Evolutionary conservation across 2,329 filamentous ascomycete genomes (phyloP).

Genomic region (Aspergillus ochraceoroseus): DNA sequence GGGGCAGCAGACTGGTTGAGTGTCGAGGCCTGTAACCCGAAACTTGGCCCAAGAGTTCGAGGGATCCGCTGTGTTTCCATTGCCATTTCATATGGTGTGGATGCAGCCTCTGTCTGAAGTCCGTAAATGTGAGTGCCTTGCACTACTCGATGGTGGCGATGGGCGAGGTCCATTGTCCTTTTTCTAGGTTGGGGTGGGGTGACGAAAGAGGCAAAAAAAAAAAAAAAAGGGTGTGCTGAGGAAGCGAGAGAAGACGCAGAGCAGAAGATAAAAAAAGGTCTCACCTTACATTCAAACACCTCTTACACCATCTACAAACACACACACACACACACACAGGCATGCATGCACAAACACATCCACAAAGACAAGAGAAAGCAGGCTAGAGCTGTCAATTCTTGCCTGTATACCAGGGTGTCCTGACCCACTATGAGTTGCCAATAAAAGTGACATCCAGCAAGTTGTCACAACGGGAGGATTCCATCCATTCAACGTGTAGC

Average conservation of each 20-base stretch:
- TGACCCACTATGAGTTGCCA: not conserved
- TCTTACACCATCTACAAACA: not conserved
- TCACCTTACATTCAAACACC: not conserved
- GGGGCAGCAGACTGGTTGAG: constrained; percentile 55
- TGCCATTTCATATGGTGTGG: not conserved
- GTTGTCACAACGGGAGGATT: not conserved
- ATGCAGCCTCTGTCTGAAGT: constrained; percentile 3
- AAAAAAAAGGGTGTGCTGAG: not conserved
- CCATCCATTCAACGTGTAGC: not conserved
- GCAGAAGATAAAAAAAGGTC: not conserved
- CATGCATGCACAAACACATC: not conserved
- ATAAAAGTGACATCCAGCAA: too few species aligned
- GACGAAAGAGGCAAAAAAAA: not conserved
- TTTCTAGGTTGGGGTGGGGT: too few species aligned
- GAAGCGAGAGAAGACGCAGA: too few species aligned
- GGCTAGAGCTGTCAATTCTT: constrained; percentile 21
- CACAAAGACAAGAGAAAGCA: not conserved
- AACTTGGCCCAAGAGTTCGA: not conserved
- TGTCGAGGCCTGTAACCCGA: constrained; percentile 9
- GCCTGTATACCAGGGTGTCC: constrained; percentile 7
- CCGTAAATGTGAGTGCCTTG: constrained; percentile 6
- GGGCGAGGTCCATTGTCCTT: constrained; percentile 10
- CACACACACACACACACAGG: not conserved
- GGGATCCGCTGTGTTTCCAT: constrained; percentile 5
- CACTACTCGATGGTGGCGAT: constrained; percentile 3